Conservation (phyloP, 768 basidiomycete genomes). For the Boletus sp. region DNA sequence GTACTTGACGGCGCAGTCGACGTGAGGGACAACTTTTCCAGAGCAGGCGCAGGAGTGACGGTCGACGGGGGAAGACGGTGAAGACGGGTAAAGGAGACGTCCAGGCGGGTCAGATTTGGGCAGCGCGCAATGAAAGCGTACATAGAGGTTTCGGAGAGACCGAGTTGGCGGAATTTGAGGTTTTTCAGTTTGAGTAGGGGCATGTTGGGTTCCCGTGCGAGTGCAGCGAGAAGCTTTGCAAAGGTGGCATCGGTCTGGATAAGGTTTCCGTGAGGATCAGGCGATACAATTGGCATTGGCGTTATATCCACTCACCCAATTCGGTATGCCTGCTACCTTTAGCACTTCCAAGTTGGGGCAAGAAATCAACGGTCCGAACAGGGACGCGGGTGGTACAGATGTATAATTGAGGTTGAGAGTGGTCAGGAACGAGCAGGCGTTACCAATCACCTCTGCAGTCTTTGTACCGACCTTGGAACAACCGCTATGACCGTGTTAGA, state of each 20-base stretch:
- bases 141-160: constrained; percentile 50
- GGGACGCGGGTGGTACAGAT: constrained; percentile 45
- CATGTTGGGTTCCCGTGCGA: constrained; percentile 23
- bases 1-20: constrained; percentile 45
- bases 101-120: constrained; percentile 54
- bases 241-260: constrained; percentile 57
- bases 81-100: constrained; percentile 62
- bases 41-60: constrained; percentile 5
- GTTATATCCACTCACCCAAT: constrained; percentile 46
- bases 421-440: constrained; percentile 42
- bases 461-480: constrained; percentile 55
- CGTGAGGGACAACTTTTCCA: constrained; percentile 66
- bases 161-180: constrained; percentile 58
- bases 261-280: neutral
- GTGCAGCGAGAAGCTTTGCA: constrained; percentile 39
- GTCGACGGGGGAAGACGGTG: constrained; percentile 33
- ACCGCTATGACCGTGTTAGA: constrained; percentile 41
- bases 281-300: neutral
- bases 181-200: constrained; percentile 43
- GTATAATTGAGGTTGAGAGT: constrained; percentile 63
- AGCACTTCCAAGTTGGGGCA: constrained; percentile 49
- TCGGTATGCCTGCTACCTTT: constrained; percentile 61
- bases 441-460: constrained; percentile 44
- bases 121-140: constrained; percentile 41
- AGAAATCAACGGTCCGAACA: constrained; percentile 41